A percentile compares a stretch with the other conserved stretches of the same genome.
Evolutionary conservation across 2,329 filamentous ascomycete genomes (phyloP).

Genomic region (Penicillium nordicum): DNA sequence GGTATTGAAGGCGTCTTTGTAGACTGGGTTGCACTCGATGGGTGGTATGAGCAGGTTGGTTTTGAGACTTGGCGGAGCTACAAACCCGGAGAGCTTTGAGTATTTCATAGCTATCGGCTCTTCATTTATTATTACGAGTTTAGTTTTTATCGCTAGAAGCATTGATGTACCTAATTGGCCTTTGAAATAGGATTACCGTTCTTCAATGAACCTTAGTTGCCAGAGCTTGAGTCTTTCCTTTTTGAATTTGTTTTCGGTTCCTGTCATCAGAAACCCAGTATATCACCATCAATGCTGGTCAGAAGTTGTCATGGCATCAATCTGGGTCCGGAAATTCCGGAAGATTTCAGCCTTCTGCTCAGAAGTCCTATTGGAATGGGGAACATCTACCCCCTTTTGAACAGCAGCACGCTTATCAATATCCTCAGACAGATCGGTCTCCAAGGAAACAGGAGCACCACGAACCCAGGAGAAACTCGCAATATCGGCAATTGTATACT

Average conservation of each 20-base stretch:
- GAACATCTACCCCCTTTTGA: constrained; percentile 22
- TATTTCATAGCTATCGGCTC: neutral
- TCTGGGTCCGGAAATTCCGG: constrained; percentile 15
- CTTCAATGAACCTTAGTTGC: neutral
- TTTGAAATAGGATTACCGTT: neutral
- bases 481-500: constrained; percentile 49
- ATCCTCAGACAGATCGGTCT: constrained; percentile 29
- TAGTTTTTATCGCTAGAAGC: neutral
- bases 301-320: constrained; percentile 20
- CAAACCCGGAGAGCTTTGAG: constrained; percentile 29
- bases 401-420: constrained; percentile 32
- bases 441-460: constrained; percentile 18
- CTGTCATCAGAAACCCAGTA: neutral
- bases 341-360: constrained; percentile 15
- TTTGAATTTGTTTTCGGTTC: neutral
- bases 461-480: constrained; percentile 46
- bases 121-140: neutral
- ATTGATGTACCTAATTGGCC: neutral
- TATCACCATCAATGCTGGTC: constrained; percentile 17
- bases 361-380: constrained; percentile 9
- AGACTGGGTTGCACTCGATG: constrained; percentile 44
- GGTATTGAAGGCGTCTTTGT: constrained; percentile 45
- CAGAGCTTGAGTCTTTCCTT: neutral
- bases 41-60: constrained; percentile 46
- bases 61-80: constrained; percentile 43